These are phyloP conservation scores for Psilocybe tampanensis DNA, from an alignment of 768 basidiomycete genomes.

Conservation along the genomic window DNA sequence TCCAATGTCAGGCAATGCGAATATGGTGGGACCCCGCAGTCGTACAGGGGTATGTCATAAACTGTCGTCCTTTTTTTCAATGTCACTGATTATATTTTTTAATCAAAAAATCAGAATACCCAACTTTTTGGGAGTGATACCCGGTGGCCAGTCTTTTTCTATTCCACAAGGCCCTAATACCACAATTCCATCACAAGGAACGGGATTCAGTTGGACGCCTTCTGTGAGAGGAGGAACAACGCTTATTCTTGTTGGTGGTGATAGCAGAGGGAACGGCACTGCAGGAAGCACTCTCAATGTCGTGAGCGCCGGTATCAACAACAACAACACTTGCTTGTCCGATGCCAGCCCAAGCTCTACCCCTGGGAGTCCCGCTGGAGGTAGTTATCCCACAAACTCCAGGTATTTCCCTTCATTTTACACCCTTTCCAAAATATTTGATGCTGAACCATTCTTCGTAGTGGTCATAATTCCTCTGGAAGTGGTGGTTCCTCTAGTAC, in stretches of 20 bases:
- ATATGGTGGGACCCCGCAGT: conserved; percentile 62
- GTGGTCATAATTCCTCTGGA: conserved; percentile 29
- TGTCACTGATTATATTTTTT: not conserved
- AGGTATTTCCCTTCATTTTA: conserved; percentile 6
- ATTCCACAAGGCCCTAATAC: conserved; percentile 57
- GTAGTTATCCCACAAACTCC: conserved; percentile 60
- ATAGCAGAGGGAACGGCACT: conserved; percentile 64
- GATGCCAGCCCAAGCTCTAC: conserved; percentile 74
- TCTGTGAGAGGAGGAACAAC: conserved; percentile 66
- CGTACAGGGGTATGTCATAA: conserved; percentile 52
- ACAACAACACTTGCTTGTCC: conserved; percentile 57
- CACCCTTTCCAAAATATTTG: not conserved
- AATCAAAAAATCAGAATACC: conserved; percentile 41
- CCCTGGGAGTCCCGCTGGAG: conserved; percentile 75
- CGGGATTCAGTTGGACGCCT: conserved; percentile 73
- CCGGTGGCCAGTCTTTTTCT: conserved; percentile 75
- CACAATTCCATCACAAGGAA: conserved; percentile 44
- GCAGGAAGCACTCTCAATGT: conserved; percentile 65
- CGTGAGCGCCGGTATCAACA: conserved; percentile 53
- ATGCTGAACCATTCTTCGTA: not conserved
- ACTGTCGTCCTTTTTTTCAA: not conserved
- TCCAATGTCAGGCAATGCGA: conserved; percentile 64
- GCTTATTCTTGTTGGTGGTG: conserved; percentile 68
- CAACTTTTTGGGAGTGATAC: conserved; percentile 73
- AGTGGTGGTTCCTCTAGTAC: conserved; percentile 34